A percentile compares a stretch with the other conserved stretches of the same genome.
Conservation (phyloP, 176 grass and related monocot genomes). For the Stipa capillata region DNA sequence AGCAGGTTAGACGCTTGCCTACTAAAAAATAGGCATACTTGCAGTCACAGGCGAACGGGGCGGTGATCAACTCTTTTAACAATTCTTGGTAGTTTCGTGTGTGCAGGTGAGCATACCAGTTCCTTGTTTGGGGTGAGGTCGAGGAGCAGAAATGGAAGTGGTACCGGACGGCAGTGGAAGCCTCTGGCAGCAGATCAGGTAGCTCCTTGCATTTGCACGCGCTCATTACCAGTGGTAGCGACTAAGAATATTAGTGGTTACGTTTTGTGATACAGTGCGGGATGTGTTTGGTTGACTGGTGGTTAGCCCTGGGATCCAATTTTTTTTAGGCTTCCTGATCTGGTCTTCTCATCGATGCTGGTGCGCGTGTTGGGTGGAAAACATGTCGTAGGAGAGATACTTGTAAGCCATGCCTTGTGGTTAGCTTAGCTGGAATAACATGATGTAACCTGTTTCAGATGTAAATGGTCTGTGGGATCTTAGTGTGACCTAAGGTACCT, state of each 20-base stretch:
- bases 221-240: neutral
- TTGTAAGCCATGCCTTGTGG: no score
- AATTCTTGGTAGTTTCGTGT: neutral
- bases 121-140: constrained; percentile 67
- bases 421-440: no score
- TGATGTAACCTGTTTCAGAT: no score
- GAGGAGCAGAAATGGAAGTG: constrained; percentile 73
- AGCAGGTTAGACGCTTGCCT: constrained; percentile 36
- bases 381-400: neutral
- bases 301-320: neutral
- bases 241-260: neutral
- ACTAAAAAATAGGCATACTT: no score
- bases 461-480: constrained; percentile 1
- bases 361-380: neutral
- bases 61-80: neutral
- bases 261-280: neutral
- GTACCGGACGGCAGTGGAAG: constrained; percentile 30
- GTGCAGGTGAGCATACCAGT: constrained; percentile 66
- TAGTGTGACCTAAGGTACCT: neutral
- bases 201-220: neutral
- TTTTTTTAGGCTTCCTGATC: constrained; percentile 15
- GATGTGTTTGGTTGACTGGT: neutral
- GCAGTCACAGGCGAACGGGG: no score
- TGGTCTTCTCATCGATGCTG: neutral
- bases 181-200: neutral